A percentile compares a stretch with the other conserved stretches of the same genome.
phyloP scores from a whole-genome alignment of 208 protist genomes.

The Crithidia brevicula region DNA sequence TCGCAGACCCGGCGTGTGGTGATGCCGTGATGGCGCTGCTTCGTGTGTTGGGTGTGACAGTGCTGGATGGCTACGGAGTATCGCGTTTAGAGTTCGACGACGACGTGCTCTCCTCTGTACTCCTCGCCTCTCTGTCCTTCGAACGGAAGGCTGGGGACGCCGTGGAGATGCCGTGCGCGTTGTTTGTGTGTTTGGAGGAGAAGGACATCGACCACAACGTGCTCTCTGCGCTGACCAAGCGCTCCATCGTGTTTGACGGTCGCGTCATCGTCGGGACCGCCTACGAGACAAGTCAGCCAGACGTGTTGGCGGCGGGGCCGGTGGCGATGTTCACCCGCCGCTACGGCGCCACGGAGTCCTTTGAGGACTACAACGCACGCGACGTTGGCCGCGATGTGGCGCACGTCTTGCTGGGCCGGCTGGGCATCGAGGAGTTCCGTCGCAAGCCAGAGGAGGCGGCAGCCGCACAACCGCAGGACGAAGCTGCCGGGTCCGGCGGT shows the following conservation, averaged over 20 bases:
- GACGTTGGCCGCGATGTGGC: slow-evolving; percentile 86
- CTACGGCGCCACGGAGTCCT: slow-evolving; percentile 81
- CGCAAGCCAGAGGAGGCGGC: neutral
- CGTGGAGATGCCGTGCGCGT: slow-evolving; percentile 81
- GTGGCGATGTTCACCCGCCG: slow-evolving; percentile 93
- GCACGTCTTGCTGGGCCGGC: slow-evolving; percentile 68
- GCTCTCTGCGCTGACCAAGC: slow-evolving; percentile 88
- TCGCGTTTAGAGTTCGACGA: slow-evolving; percentile 88
- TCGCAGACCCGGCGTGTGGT: slow-evolving; percentile 52
- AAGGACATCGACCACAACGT: slow-evolving; percentile 92
- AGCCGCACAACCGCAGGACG: neutral
- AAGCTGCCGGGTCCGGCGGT: slow-evolving; percentile 19
- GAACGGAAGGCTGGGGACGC: slow-evolving; percentile 57
- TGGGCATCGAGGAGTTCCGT: slow-evolving; percentile 84
- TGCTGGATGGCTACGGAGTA: slow-evolving; percentile 79
- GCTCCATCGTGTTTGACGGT: slow-evolving; percentile 93
- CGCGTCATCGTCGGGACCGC: slow-evolving; percentile 91
- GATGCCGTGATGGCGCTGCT: slow-evolving; percentile 65
- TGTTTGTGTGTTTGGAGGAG: slow-evolving; percentile 87
- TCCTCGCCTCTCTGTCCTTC: slow-evolving; percentile 58
- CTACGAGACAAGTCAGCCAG: slow-evolving; percentile 87
- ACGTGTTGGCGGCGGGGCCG: slow-evolving; percentile 87
- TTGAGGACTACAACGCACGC: slow-evolving; percentile 85
- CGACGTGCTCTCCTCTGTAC: slow-evolving; percentile 67
- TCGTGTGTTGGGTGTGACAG: slow-evolving; percentile 77